Base-by-base conservation (phyloP, 345 rosid species). In the Orychophragmus violaceus region DNA sequence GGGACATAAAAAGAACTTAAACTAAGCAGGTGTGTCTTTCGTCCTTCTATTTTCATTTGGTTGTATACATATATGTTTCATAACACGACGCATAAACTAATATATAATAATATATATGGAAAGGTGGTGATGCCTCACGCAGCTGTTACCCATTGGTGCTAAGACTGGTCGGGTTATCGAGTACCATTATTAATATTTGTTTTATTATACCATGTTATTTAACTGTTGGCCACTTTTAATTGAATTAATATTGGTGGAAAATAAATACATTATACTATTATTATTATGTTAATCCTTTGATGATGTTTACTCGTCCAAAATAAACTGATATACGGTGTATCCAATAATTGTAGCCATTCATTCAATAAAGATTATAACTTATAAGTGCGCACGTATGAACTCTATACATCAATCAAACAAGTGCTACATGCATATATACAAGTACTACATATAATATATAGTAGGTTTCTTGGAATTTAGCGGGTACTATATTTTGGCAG, bases 121-220 rank as follows among this genome's bases (percentile, higher is more conserved):
- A 62, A 62, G 1, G 28, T 52, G n/a, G n/a, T n/a, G 19, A 71
- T 71, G 16, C 32, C 23, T 63, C 64, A 33, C 24, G 75, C 68
- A 60, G 74, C 45, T 70, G 46, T 70, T 61, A 61, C 21, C 30
- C 51, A 71, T 54, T 45, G 50, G 46, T 71, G 69, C 39, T 63
- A 12, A 21, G 10, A 70, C 48, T 62, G 62, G 75, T 62, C 75
- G 69, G 74, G 68, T 28, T 61, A 51, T 53, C 13, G 29, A 61
- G 2, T 62, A 18, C 69, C 49, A 70, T 70, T 54, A 55, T 51
- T 70, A 27, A 2, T 48, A 35, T 16, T 27, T 61, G 3, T 51
- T n/a, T 17, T 23, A 16, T 52, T 21, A 51, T 16, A 16, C 27
- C n/a, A 37, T 25, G 16, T 16, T 11, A 29, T 51, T 41, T 39